Evolutionary conservation across 73 alveolate genomes (phyloP), one percentile per base, ranked within the genome.

Genomic region (Breviolum minutum): DNA sequence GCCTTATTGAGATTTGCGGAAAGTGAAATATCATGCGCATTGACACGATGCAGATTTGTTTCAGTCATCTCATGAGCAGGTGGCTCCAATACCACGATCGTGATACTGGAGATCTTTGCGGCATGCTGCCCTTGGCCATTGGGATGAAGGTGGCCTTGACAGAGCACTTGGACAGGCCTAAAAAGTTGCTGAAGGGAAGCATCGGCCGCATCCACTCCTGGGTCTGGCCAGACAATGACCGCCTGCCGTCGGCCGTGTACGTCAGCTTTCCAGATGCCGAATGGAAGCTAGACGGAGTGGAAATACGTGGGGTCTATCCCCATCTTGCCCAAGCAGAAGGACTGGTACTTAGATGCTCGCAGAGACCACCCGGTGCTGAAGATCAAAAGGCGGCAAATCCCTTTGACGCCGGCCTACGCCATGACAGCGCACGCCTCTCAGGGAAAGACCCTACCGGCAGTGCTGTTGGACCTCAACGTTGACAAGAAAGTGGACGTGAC

Each of bases 401-500:
- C 97, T 7, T 63, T 91, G 22, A 14, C 77, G 20, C 97, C 97
- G 63, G 88, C 97, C 66, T 91, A 71, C 63, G 97, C 97, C 76
- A 71, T 91, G 79, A 91, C 97, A 0, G 97, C 97, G 20, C 97
- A 91, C 54, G 40, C 89, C 32, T 54, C 79, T 13, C 89, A 91
- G 63, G 97, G 97, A 5, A 91, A 91, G 30, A 91, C 97, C 17
- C 54, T 91, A 10, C 77, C 79, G 4, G 97, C 97, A 20, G 97
- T 71, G 48, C 87, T 91, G 19, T 9, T 91, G 17, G 97, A 91
- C 71, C 64, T 91, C 30, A 73, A 91, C 30, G 97, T 91, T 68
- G 97, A 91, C 97, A 91, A 91, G 79, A 61, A 77, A 63, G 76
- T 61, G 24, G 97, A 91, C 97, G 71, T 40, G 29, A 91, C 97